Base-by-base conservation (phyloP, 129 eudicot genomes). In the Pseudognaphalium luteoalbum region DNA sequence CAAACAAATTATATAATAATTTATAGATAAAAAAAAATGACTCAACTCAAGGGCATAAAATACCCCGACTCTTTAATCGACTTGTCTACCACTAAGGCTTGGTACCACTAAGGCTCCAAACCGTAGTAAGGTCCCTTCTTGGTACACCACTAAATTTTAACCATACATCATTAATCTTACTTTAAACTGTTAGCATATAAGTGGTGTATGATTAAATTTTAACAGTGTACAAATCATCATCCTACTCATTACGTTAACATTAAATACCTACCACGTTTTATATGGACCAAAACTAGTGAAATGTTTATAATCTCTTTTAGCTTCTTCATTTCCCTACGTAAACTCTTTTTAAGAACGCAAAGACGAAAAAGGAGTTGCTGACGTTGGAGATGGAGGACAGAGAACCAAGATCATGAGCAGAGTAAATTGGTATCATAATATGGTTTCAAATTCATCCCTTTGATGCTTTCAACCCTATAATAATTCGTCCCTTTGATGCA, bases 381-480 rank as follows among this genome's bases (percentile, higher is more conserved):
- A 57, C 39, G 12, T 28, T 30, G 20, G 20, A 30, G 21, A 14
- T 12, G 15, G 17, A 63, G 37, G 16, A 30, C 39, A 63, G 35
- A 12, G 7, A 14, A 30, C 42, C 70, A 65, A 33, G 70, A 65
- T 32, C 25, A 65, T 15, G 70, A 33, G 41, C 37, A 57, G 14
- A 34, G 39, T 32, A 14, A 28, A 47, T 64, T 30, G 41, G 34
- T 47, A 44, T 66, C 69, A 77, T 57, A 42, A 68, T 56, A 57
- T 25, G 75, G 19, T 42, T 60, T 17, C 61, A 77, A 77, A 39
- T 47, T 72, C 52, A 72, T 73, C 29, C 54, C 64, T 66, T 66
- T 66, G 83, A 73, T 66, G 74, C 83, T 73, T 80, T 80, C 72
- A 80, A 54, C 76, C 72, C 76, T 68, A 71, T 65, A 69, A 67